Conservation (phyloP, 2,329 filamentous ascomycete species). For the Alternaria tenuissima region DNA sequence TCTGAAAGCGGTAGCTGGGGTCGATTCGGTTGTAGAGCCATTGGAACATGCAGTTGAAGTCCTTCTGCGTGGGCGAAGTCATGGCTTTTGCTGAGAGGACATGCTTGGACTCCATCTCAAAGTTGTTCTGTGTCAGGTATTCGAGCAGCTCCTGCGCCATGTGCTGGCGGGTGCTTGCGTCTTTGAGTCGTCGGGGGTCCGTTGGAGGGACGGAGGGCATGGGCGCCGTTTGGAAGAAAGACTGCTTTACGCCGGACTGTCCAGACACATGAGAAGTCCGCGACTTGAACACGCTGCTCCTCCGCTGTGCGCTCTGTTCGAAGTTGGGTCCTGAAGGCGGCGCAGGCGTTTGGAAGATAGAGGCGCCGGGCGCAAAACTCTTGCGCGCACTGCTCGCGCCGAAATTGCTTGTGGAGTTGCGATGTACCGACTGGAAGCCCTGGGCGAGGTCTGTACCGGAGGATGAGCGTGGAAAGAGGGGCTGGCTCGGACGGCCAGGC, state of each 20-base stretch:
- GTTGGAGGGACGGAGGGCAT: conserved; percentile 81
- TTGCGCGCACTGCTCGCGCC: conserved; percentile 69
- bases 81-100: conserved; percentile 88
- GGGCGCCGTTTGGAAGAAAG: conserved; percentile 91
- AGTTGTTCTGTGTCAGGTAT: conserved; percentile 91
- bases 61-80: conserved; percentile 95
- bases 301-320: conserved; percentile 66
- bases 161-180: conserved; percentile 78
- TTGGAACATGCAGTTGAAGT: conserved; percentile 97
- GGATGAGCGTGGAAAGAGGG: conserved; percentile 84
- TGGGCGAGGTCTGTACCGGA: conserved; percentile 83
- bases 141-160: conserved; percentile 92
- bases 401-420: conserved; percentile 78
- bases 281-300: conserved; percentile 75
- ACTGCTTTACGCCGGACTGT: conserved; percentile 77
- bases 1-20: conserved; percentile 90
- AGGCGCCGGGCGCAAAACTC: conserved; percentile 70
- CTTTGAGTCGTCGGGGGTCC: conserved; percentile 86
- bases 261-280: conserved; percentile 71
- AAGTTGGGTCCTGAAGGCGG: conserved; percentile 55
- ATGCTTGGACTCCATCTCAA: conserved; percentile 98
- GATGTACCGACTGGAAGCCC: conserved; percentile 83
- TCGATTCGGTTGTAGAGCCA: conserved; percentile 98
- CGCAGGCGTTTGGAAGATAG: conserved; percentile 57
- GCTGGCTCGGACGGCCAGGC: conserved; percentile 79